Evolutionary conservation across 2,329 filamentous ascomycete genomes (phyloP), one percentile per base, ranked within the genome.

Genomic region (Penicillium sumatraense): DNA sequence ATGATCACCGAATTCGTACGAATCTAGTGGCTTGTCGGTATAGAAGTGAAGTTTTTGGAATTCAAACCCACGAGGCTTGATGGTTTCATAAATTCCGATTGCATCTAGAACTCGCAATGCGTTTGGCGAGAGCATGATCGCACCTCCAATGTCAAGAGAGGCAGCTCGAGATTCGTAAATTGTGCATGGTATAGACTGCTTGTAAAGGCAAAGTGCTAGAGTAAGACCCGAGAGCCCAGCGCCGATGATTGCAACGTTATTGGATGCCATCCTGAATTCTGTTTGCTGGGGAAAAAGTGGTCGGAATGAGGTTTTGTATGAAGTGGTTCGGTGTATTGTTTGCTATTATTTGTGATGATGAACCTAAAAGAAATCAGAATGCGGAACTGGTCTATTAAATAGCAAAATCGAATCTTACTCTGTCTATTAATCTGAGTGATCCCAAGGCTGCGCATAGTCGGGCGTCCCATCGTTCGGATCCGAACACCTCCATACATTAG

Each of bases 71-170:
- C 77, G 72, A 0, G 70, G 58, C 7, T 71, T 69, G 47, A 86
- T 72, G 2, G 74, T 72, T 1, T 75, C 42, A 61, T 83, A 83
- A 2, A 85, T 70, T 0, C 74, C 78, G 0, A 86, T 68, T 0
- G 64, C 67, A 57, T 86, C 80, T 0, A 87, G 75, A 35, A 86
- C 73, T 3, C 77, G 75, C 1, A 87, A 75, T 0, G 83, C 81
- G 50, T 86, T 86, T 5, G 84, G 84, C 0, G 83, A 84, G 2
- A 86, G 77, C 79, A 85, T 84, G 26, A 87, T 73, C 1, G 81
- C 83, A 2, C 84, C 84, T 16, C 81, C 80, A 21, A 80, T 79
- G 55, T 80, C 75, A 2, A 79, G 73, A 1, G 78, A 72, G 0
- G 75, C 73, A 0, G 71, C 54, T 8, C 80, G 76, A 13, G 75